Evolutionary conservation across 768 basidiomycete genomes (phyloP), one percentile per base, ranked within the genome.

Genomic region (Tulasnella sp.): DNA sequence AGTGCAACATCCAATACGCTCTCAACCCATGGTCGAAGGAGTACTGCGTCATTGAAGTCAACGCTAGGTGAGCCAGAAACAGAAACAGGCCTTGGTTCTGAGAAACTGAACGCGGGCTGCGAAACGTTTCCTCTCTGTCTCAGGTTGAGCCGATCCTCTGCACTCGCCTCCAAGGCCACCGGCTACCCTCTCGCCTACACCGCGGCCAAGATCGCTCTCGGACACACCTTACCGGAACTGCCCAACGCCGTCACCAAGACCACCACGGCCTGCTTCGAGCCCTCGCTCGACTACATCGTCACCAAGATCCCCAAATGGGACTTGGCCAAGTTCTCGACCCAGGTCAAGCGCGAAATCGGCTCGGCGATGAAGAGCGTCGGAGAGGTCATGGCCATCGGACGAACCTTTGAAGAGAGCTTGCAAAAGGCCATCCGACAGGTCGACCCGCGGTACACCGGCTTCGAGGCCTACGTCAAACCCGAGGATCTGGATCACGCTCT

Each of bases 241-340:
- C 97, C 97, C 20, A 99, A 99, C 86, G 97, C 98, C 58, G 98
- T 99, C 82, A 99, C 98, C 76, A 99, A 99, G 88, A 97, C 96
- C 3, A 99, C 98, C 1, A 99, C 98, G 14, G 98, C 98, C 2
- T 99, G 98, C 87, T 99, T 99, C 87, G 98, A 99, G 85, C 97
- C 98, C 37, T 97, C 97, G 11, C 89, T 99, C 69, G 98, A 99
- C 86, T 99, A 99, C 87, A 98, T 99, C 84, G 98, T 99, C 81
- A 98, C 96, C 75, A 99, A 99, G 88, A 99, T 99, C 82, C 98
- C 98, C 81, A 98, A 98, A 86, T 99, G 98, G 97, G 98, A 99
- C 87, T 89, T 99, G 79, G 96, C 97, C 83, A 99, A 99, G 87
- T 99, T 99, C 89, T 69, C 77, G 31, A 94, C 93, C 22, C 95